These are phyloP conservation scores for Calonectria honghensis DNA, from an alignment of 2,329 filamentous ascomycete genomes.

Conservation along the genomic window DNA sequence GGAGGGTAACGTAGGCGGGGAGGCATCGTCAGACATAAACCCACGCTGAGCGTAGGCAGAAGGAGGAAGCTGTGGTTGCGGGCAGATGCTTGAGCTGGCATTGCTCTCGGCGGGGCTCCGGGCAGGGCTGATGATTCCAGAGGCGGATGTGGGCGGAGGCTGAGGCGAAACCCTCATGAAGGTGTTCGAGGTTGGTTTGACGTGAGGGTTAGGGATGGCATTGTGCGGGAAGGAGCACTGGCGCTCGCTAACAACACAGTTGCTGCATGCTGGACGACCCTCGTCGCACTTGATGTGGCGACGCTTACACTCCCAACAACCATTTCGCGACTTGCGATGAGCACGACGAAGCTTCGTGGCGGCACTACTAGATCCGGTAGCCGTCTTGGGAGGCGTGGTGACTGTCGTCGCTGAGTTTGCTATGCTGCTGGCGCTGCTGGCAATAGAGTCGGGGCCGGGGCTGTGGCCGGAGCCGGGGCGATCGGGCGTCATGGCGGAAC, in stretches of 20 bases:
- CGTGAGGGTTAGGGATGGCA: conserved; percentile 20
- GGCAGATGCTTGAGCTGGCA: conserved; percentile 41
- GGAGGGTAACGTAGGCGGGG: conserved; percentile 49
- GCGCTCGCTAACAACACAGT: conserved; percentile 62
- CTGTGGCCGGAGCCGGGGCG: conserved; percentile 44
- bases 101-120: conserved; percentile 51
- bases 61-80: conserved; percentile 44
- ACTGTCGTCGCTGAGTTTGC: conserved; percentile 39
- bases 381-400: conserved; percentile 30
- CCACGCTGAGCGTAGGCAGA: conserved; percentile 40
- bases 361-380: conserved; percentile 11
- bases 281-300: conserved; percentile 67
- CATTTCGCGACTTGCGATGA: conserved; percentile 64
- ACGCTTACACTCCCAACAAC: conserved; percentile 64
- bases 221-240: conserved; percentile 59
- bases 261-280: conserved; percentile 62
- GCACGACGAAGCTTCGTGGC: conserved; percentile 58
- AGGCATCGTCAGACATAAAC: conserved; percentile 31
- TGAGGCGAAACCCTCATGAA: conserved; percentile 37
- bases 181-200: conserved; percentile 20
- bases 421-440: conserved; percentile 37
- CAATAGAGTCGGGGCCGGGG: conserved; percentile 41
- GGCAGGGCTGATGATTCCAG: conserved; percentile 38
- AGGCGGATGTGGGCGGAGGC: conserved; percentile 34
- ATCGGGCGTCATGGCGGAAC: conserved; percentile 32